phyloP scores from a whole-genome alignment of 2,329 filamentous ascomycete genomes.

The Diaporthe humulicola region DNA sequence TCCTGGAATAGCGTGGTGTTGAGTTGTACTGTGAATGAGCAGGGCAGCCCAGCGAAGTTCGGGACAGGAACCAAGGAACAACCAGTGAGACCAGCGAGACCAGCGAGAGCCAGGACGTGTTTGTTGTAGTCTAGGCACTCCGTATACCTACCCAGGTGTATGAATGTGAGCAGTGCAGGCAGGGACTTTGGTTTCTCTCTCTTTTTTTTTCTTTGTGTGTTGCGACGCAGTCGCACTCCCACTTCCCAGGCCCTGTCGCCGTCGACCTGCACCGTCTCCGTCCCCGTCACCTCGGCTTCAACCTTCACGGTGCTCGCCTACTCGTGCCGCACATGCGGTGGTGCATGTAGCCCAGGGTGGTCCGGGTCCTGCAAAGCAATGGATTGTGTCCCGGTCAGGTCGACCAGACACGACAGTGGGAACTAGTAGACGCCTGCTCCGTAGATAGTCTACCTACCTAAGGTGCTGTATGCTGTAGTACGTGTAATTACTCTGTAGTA shows the following conservation, averaged over 20 bases:
- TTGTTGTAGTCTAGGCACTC: too few species aligned
- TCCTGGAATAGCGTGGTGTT: slow-evolving; percentile 24
- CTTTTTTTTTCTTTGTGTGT: not conserved
- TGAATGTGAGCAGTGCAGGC: not conserved
- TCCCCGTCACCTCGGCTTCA: not conserved
- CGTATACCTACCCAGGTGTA: not conserved
- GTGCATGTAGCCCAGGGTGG: not conserved
- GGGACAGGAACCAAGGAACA: not conserved
- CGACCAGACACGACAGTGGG: not conserved
- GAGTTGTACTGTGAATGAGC: slow-evolving; percentile 12
- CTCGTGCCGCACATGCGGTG: slow-evolving; percentile 14
- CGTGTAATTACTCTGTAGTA: not conserved
- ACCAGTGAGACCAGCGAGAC: too few species aligned
- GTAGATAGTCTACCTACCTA: not conserved
- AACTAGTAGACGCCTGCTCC: not conserved
- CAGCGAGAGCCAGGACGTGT: not conserved
- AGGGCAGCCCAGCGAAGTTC: not conserved
- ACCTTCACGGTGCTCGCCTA: slow-evolving; percentile 18
- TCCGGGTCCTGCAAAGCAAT: not conserved
- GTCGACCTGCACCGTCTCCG: not conserved
- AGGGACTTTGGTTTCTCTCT: too few species aligned
- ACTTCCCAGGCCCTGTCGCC: not conserved
- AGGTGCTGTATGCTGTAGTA: not conserved
- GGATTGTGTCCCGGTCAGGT: not conserved
- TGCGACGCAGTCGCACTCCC: not conserved